phyloP scores from a whole-genome alignment of 768 basidiomycete species.

The Mrakia gelida region DNA sequence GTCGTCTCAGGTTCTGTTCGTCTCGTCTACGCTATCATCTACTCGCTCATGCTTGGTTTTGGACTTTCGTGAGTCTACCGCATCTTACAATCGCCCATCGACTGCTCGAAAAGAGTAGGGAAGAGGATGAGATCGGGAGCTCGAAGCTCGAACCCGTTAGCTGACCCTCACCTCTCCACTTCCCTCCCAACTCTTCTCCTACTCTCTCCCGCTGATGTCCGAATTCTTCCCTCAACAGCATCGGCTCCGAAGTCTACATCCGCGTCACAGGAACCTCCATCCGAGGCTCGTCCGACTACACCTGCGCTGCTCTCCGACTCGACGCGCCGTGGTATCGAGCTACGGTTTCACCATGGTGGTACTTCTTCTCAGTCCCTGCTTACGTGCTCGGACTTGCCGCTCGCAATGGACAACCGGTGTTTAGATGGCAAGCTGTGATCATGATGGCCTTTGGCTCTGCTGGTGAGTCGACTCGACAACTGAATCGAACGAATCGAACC shows the following conservation, averaged over 20 bases:
- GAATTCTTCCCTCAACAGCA: conserved; percentile 39
- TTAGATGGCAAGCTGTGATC: conserved; percentile 42
- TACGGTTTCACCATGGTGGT: conserved; percentile 67
- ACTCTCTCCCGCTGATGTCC: too few species aligned
- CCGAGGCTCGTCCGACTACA: conserved; percentile 56
- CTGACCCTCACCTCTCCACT: too few species aligned
- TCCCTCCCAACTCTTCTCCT: too few species aligned
- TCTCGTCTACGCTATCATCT: conserved; percentile 68
- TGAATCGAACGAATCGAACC: too few species aligned
- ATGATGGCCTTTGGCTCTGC: conserved; percentile 55
- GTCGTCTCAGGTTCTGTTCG: conserved; percentile 77
- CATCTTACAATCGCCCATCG: neutral
- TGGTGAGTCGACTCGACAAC: too few species aligned
- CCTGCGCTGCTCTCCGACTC: conserved; percentile 57
- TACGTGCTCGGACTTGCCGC: conserved; percentile 45
- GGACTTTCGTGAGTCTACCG: conserved; percentile 55
- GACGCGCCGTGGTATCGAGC: conserved; percentile 67
- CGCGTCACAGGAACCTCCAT: conserved; percentile 53
- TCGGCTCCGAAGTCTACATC: conserved; percentile 66
- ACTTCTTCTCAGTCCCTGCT: conserved; percentile 46
- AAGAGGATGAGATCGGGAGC: neutral
- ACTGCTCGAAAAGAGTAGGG: too few species aligned
- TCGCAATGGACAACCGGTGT: conserved; percentile 47
- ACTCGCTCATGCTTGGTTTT: conserved; percentile 62
- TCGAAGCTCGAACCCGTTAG: too few species aligned